A percentile compares a stretch with the other conserved stretches of the same genome.
Conservation (phyloP, 305 asterid genomes). For the Solanum hybrid region DNA sequence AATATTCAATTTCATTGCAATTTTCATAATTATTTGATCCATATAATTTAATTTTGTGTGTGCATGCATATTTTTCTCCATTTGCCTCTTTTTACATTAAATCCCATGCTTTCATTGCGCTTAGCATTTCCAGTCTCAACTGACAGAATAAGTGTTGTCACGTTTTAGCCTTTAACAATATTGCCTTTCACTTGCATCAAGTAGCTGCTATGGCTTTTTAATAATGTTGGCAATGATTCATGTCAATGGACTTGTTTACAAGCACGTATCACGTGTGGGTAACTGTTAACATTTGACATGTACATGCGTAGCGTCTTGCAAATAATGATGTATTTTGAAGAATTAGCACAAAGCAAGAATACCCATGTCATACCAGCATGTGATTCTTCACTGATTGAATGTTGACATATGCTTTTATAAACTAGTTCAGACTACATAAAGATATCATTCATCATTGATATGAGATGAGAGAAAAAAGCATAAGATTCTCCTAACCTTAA, state of each 20-base stretch:
- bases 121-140: background rate
- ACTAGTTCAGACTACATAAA: background rate
- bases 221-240: background rate
- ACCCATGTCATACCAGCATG: background rate
- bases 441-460: background rate
- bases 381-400: background rate
- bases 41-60: background rate
- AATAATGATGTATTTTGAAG: background rate
- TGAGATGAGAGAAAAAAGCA: background rate
- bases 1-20: background rate
- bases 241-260: background rate
- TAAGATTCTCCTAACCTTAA: conserved; percentile 38
- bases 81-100: background rate
- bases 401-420: background rate
- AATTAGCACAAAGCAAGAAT: background rate
- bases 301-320: background rate
- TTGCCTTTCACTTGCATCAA: background rate
- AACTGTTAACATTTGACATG: background rate
- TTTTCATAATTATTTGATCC: background rate
- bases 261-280: background rate
- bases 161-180: background rate
- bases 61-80: background rate
- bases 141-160: background rate
- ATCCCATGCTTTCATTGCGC: background rate
- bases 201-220: background rate